These are phyloP conservation scores for Mytilinidion resinicola DNA, from an alignment of 495 filamentous ascomycete species.

Conservation along the genomic window DNA sequence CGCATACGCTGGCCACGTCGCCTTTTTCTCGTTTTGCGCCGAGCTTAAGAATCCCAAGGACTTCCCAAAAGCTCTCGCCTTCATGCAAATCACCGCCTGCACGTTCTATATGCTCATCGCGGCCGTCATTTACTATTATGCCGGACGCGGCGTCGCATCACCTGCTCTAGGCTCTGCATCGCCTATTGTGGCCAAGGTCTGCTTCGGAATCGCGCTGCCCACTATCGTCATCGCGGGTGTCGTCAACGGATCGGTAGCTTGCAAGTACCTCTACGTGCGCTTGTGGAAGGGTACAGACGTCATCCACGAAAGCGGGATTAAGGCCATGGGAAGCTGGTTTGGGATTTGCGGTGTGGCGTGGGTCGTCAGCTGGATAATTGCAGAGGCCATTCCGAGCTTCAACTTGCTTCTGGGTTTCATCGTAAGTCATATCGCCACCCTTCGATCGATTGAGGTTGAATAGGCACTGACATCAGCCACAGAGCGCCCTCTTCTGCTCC, in stretches of 20 bases:
- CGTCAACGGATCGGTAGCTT: constrained; percentile 52
- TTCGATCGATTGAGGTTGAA: too few species aligned
- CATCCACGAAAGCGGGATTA: constrained; percentile 20
- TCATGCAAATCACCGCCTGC: constrained; percentile 60
- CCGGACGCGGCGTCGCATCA: constrained; percentile 58
- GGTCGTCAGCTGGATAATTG: constrained; percentile 30
- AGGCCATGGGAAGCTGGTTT: constrained; percentile 27
- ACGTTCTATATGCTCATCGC: constrained; percentile 61
- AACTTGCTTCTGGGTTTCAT: constrained; percentile 31
- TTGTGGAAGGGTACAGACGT: constrained; percentile 20
- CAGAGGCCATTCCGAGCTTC: constrained; percentile 33
- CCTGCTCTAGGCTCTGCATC: constrained; percentile 65
- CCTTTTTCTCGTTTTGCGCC: constrained; percentile 71
- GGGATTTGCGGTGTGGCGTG: constrained; percentile 25
- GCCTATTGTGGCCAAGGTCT: constrained; percentile 57
- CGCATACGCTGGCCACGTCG: constrained; percentile 64
- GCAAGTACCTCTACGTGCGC: constrained; percentile 31
- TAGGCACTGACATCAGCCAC: background rate
- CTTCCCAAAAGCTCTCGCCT: constrained; percentile 45
- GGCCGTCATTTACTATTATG: constrained; percentile 66
- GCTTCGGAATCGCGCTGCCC: constrained; percentile 74
- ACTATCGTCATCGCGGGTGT: constrained; percentile 65
- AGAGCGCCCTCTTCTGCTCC: constrained; percentile 16
- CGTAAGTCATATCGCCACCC: constrained; percentile 3
- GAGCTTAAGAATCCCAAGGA: constrained; percentile 67